A percentile compares a stretch with the other conserved stretches of the same genome.
Evolutionary conservation across 2,329 filamentous ascomycete species (phyloP).

Genomic region (Sclerotinia subarctica): DNA sequence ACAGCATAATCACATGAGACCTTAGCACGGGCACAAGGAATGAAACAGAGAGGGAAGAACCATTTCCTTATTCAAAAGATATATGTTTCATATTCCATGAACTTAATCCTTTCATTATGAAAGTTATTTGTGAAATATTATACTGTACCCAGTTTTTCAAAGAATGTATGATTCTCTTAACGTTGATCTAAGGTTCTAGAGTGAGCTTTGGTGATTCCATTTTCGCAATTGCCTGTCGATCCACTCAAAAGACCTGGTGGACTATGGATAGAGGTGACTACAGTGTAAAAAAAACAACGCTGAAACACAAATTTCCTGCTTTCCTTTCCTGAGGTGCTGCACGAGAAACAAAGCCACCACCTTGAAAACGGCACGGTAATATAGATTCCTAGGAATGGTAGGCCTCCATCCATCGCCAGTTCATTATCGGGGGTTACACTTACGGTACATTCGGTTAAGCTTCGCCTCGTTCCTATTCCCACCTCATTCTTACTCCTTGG

Average conservation of each 20-base stretch:
- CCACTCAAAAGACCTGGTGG: not conserved
- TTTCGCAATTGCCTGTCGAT: not conserved
- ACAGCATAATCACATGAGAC: conserved; percentile 9
- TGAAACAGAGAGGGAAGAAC: not conserved
- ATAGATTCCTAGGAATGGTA: not conserved
- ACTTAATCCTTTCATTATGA: not conserved
- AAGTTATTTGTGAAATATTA: not conserved
- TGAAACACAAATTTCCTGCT: conserved; percentile 20
- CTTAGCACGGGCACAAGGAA: conserved; percentile 1
- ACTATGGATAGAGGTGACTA: not conserved
- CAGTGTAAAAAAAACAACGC: not conserved
- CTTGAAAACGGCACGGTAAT: not conserved
- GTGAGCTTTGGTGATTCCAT: not conserved
- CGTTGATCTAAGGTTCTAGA: conserved; percentile 20
- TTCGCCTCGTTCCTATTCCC: conserved; percentile 14
- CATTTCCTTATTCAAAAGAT: conserved; percentile 1
- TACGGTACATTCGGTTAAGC: conserved; percentile 5
- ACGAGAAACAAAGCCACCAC: not conserved
- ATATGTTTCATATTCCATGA: conserved; percentile 2
- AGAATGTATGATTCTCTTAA: conserved; percentile 6
- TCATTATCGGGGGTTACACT: not conserved
- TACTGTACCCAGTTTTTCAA: not conserved
- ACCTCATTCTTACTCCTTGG: not conserved
- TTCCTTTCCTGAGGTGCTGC: conserved; percentile 12
- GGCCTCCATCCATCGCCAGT: not conserved